Base-by-base conservation (phyloP, 768 basidiomycete species). In the Hemileccinum rubropunctum region DNA sequence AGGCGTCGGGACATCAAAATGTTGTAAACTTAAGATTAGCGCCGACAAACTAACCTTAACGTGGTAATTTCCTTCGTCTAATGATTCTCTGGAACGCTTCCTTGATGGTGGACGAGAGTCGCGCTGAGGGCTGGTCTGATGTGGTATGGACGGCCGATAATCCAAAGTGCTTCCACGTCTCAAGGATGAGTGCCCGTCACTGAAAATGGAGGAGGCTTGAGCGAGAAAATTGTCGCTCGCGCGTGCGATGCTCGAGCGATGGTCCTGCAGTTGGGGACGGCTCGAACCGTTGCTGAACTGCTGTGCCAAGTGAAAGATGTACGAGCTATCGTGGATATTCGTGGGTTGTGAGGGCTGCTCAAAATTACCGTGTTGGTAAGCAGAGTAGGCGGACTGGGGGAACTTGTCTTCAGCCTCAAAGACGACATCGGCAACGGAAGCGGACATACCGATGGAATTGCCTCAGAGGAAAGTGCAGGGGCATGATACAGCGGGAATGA, bases 181-280 rank as follows among this genome's bases (percentile, higher is more conserved):
- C 39, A 46, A 47, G 43, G 57, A 36, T 20, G 59, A 53, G 48
- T 57, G 50, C 4, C 58, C 58, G 14, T 59, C 66, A 18, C 53
- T 62, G 40, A 63, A 64, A 47, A 70, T 54, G 6, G 66, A 64
- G 0, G 68, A 68, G 18, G 52, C 68, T 45, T 66, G 64, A 26
- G 66, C 57, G 26, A 66, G 66, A 55, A 68, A 68, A 32, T 50
- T 58, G 53, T 68, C 66, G 48, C 68, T 68, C 4, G 62, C 68
- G 20, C 62, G 64, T 34, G 66, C 66, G 5, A 67, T 69, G 45
- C 54, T 64, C 13, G 63, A 60, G 17, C 68, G 62, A 48, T 68
- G 54, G 49, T 68, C 68, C 47, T 68, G 62, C 9, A 50, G 49
- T 8, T 60, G 64, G n/a, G 61, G 46, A 42, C 64, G 64, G 2